Evolutionary conservation across 2,329 filamentous ascomycete species (phyloP).

Genomic region (Aspergillus quadrilineatus): DNA sequence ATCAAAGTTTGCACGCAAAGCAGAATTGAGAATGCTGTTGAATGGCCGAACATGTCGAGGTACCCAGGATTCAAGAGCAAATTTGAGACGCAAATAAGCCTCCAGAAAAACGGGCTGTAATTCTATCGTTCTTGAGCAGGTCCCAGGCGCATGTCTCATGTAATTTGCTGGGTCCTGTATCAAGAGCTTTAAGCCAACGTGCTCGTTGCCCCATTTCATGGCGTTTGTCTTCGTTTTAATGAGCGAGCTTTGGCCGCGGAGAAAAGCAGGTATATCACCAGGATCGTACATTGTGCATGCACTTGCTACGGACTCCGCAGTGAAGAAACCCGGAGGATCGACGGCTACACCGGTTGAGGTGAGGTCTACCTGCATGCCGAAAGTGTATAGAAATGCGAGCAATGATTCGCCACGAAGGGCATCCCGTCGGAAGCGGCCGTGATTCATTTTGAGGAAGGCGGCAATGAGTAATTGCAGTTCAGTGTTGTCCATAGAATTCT

Average conservation of each 20-base stretch:
- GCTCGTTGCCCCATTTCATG: constrained; percentile 31
- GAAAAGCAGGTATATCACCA: constrained; percentile 23
- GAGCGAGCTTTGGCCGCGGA: constrained; percentile 43
- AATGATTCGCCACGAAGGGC: constrained; percentile 46
- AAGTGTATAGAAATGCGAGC: constrained; percentile 52
- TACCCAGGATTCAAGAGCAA: constrained; percentile 28
- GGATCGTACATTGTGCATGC: constrained; percentile 12
- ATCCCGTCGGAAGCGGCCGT: constrained; percentile 30
- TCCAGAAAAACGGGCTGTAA: constrained; percentile 46
- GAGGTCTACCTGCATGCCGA: constrained; percentile 47
- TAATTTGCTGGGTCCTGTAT: constrained; percentile 61
- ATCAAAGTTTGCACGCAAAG: constrained; percentile 33
- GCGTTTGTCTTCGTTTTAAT: constrained; percentile 34
- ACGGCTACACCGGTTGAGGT: constrained; percentile 50
- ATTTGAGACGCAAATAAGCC: constrained; percentile 28
- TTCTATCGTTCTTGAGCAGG: constrained; percentile 50
- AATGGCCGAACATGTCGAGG: background rate
- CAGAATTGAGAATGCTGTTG: constrained; percentile 26
- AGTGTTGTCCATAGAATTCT: constrained; percentile 55
- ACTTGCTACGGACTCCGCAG: constrained; percentile 18
- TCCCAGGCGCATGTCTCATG: constrained; percentile 57
- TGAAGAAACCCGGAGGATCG: constrained; percentile 48
- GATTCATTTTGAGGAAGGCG: constrained; percentile 51
- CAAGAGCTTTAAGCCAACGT: constrained; percentile 44
- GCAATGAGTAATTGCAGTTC: constrained; percentile 58